These are phyloP conservation scores for Lolium multiflorum DNA, from an alignment of 176 grass and related monocot species.

Conservation along the genomic window DNA sequence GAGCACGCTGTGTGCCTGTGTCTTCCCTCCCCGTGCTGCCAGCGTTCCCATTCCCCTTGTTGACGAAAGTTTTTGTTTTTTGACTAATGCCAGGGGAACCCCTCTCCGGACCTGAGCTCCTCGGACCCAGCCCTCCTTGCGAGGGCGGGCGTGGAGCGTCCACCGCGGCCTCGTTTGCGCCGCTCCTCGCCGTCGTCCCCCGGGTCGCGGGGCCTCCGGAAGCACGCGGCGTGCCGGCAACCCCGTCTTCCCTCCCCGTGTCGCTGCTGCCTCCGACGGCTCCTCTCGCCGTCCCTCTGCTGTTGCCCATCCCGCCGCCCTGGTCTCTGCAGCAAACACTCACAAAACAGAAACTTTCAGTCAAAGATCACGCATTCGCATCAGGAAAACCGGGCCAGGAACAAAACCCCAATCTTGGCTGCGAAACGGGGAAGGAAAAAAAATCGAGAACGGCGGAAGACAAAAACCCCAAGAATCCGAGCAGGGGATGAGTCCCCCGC, in stretches of 20 bases:
- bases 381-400: not conserved
- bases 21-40: no score
- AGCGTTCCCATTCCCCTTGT: no score
- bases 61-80: no score
- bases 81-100: not conserved
- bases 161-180: not conserved
- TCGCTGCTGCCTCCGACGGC: not conserved
- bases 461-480: not conserved
- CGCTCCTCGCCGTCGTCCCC: not conserved
- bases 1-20: no score
- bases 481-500: not conserved
- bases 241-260: not conserved
- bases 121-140: not conserved
- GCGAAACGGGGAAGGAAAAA: not conserved
- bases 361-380: not conserved
- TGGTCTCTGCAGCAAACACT: not conserved
- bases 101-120: conserved; percentile 32
- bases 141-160: not conserved
- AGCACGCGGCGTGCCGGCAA: not conserved
- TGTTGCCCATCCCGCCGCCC: conserved; percentile 40
- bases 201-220: not conserved
- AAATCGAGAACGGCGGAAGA: not conserved
- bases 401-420: not conserved
- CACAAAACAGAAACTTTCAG: not conserved
- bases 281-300: conserved; percentile 3